Evolutionary conservation across 148 eudicot species (phyloP).

Genomic region (Camellia granthamiana): DNA sequence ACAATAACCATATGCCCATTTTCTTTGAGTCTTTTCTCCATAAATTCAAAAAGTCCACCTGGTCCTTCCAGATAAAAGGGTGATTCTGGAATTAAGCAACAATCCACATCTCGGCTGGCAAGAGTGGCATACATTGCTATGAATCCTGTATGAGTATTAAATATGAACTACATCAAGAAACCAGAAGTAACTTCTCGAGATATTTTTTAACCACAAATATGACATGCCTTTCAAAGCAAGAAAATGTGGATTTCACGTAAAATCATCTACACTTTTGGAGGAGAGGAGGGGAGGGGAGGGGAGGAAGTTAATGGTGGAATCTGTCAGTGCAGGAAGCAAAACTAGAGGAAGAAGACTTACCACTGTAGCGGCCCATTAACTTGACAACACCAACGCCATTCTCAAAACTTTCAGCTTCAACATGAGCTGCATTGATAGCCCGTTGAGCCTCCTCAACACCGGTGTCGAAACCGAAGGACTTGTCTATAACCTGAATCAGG

Average conservation of each 20-base stretch:
- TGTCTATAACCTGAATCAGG: conserved; percentile 37
- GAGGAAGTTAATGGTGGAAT: no score
- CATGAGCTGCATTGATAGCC: conserved; percentile 53
- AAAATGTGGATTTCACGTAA: no score
- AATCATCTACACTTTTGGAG: no score
- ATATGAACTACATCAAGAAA: background rate
- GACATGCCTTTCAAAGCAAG: no score
- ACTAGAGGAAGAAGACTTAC: conserved; percentile 6
- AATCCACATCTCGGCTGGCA: conserved; percentile 46
- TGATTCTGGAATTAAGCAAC: conserved; percentile 50
- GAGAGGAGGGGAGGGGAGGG: no score
- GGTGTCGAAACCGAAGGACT: conserved; percentile 51
- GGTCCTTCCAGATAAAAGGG: conserved; percentile 47
- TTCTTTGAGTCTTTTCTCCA: conserved; percentile 43
- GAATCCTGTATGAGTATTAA: conserved; percentile 30
- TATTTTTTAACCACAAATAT: background rate
- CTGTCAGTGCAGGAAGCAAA: background rate
- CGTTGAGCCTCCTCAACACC: conserved; percentile 57
- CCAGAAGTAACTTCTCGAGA: background rate
- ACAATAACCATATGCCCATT: conserved; percentile 46
- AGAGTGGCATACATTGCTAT: conserved; percentile 45
- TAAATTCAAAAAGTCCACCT: conserved; percentile 42
- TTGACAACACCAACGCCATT: conserved; percentile 49
- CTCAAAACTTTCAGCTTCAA: conserved; percentile 46
- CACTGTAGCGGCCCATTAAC: conserved; percentile 44